Conservation (phyloP, 495 filamentous ascomycete genomes). For the Xylaria acuta region DNA sequence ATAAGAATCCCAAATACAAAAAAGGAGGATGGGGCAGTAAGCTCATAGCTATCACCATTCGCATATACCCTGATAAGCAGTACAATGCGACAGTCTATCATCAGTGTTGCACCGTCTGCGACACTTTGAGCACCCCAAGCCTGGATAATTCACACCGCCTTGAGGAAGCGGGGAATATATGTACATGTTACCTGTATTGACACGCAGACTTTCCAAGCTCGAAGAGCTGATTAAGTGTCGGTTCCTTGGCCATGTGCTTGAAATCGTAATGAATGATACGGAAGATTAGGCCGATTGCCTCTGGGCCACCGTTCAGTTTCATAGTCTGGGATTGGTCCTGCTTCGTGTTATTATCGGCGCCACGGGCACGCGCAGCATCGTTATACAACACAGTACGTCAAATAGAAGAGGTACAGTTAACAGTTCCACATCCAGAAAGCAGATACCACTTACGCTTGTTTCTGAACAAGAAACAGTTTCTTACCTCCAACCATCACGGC, state of each 20-base stretch:
- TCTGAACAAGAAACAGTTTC: neutral
- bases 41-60: no score
- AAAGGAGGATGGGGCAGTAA: no score
- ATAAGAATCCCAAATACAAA: no score
- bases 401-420: conserved; percentile 19
- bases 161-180: no score
- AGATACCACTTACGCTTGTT: neutral
- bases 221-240: conserved; percentile 23
- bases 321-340: neutral
- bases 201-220: conserved; percentile 16
- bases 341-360: neutral
- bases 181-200: conserved; percentile 27
- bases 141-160: no score
- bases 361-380: neutral
- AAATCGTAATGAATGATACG: conserved; percentile 30
- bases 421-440: neutral
- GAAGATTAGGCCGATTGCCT: conserved; percentile 23
- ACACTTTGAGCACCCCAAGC: no score
- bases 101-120: no score
- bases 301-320: conserved; percentile 5
- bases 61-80: no score
- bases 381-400: conserved; percentile 23
- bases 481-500: neutral
- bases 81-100: no score
- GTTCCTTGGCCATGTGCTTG: neutral